A percentile compares a stretch with the other conserved stretches of the same genome.
Conservation (phyloP, 2,329 filamentous ascomycete genomes). For the Colletotrichum simmondsii region DNA sequence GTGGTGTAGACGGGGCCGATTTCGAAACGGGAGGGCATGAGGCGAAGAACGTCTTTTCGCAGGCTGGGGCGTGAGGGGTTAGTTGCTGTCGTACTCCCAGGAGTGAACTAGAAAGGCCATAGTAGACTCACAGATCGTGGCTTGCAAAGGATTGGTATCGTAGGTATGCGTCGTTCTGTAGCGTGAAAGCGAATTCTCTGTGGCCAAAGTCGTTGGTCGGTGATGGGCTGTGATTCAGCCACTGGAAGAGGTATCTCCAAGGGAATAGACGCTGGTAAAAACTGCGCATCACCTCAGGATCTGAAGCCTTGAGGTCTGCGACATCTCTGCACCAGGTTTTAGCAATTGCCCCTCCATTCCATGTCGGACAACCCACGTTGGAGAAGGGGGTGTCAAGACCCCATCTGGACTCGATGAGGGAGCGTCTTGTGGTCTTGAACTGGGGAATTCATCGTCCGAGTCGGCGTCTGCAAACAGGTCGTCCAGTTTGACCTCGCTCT, state of each 20-base stretch:
- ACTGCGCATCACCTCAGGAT: conserved; percentile 87
- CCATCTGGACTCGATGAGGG: conserved; percentile 52
- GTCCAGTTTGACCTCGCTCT: conserved; percentile 64
- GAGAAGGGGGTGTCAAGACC: conserved; percentile 50
- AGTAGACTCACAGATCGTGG: conserved; percentile 58
- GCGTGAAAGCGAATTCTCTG: conserved; percentile 94
- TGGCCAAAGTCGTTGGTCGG: conserved; percentile 90
- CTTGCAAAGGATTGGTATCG: conserved; percentile 82
- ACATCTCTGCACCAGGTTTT: conserved; percentile 41
- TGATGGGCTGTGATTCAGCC: conserved; percentile 92
- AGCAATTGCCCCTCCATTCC: not conserved
- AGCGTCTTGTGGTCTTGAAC: conserved; percentile 54
- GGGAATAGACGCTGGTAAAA: conserved; percentile 98
- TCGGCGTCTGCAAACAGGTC: conserved; percentile 69
- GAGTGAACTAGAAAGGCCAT: not conserved
- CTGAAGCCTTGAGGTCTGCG: conserved; percentile 63
- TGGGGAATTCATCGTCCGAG: conserved; percentile 71
- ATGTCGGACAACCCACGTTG: conserved; percentile 48
- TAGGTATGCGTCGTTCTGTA: conserved; percentile 92
- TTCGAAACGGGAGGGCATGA: conserved; percentile 94
- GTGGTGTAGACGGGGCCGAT: conserved; percentile 97
- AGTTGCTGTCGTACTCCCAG: conserved; percentile 8
- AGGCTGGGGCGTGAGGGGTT: conserved; percentile 60
- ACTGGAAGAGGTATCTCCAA: conserved; percentile 94
- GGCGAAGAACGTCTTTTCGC: conserved; percentile 88